phyloP scores from a whole-genome alignment of 2,329 filamentous ascomycete species.

The Alternaria sp. region DNA sequence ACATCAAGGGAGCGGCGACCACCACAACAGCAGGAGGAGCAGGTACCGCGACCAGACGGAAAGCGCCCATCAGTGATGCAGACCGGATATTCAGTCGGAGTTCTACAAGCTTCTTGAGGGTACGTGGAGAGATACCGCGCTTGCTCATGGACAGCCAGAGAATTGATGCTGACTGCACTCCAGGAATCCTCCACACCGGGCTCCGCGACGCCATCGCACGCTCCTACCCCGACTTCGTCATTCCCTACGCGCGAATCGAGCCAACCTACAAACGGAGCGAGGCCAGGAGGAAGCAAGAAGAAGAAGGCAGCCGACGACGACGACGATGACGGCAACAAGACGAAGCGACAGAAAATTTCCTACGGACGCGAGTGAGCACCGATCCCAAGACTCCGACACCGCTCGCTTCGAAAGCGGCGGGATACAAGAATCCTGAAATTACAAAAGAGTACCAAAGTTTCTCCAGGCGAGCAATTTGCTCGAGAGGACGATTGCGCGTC shows the following conservation, averaged over 20 bases:
- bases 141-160: not conserved
- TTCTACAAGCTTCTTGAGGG: conserved; percentile 48
- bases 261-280: conserved; percentile 50
- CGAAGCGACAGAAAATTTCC: conserved; percentile 59
- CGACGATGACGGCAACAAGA: conserved; percentile 55
- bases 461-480: conserved; percentile 10
- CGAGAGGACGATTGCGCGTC: conserved; percentile 28
- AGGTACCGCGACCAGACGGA: conserved; percentile 62
- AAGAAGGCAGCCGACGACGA: conserved; percentile 53
- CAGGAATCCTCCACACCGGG: conserved; percentile 50
- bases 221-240: conserved; percentile 55
- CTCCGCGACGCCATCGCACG: conserved; percentile 52
- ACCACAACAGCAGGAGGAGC: conserved; percentile 57
- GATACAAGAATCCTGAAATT: conserved; percentile 4
- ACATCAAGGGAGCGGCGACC: conserved; percentile 84
- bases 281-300: conserved; percentile 53
- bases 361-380: conserved; percentile 54
- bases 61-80: conserved; percentile 67
- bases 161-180: conserved; percentile 19
- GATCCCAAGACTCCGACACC: not conserved
- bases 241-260: conserved; percentile 55
- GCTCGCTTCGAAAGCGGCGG: not conserved
- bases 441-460: conserved; percentile 8
- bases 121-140: conserved; percentile 22
- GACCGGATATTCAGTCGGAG: conserved; percentile 72